Evolutionary conservation across 2,329 filamentous ascomycete species (phyloP), one percentile per base, ranked within the genome.

Genomic region (Colletotrichum acutatum): DNA sequence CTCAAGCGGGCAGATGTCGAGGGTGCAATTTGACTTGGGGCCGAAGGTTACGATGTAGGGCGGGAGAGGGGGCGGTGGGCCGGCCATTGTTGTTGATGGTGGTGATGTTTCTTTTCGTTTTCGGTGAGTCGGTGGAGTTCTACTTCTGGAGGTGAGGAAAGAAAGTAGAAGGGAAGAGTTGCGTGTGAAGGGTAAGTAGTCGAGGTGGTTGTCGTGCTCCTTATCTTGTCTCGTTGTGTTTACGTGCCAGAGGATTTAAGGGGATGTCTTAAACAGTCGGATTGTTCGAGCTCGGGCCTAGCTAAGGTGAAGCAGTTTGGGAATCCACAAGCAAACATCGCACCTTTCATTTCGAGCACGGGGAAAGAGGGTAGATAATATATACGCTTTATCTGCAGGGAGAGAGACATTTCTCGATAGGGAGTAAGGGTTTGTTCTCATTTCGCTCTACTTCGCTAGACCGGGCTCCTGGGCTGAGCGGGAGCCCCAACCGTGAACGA

Each of bases 1-100:
- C 74, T 86, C 80, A 49, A 88, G 68, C 1, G 83, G 81, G 74
- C 87, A 89, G 24, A 86, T 72, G 0, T 82, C 84, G 37, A 89
- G 83, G 0, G 86, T 89, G 78, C 87, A 89, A 77, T 86, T 88
- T 71, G 83, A 81, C 2, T 82, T 74, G 24, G 86, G 84, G 57
- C 87, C 87, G 69, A 87, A 89, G 74, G 75, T 71, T 59, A 77
- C 76, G 19, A 80, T 26, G 58, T 63, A 52, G 22, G 68, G 57
- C 46, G 70, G 70, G 14, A 67, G 68, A 46, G 56, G 71, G 24
- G 71, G 67, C 22, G 68, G 68, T 1, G 62, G 71, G 19, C 75
- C 74, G 52, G 75, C 66, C 79, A 78, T 80, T 5, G 42, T 59
- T 59, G 32, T 34, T 34, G 32, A 12, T 77, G 75, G 26, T 12